Percentiles rank a stretch among this genome's conserved stretches.
phyloP scores from a whole-genome alignment of 306 rosid species.

The Trifolium pratense region DNA sequence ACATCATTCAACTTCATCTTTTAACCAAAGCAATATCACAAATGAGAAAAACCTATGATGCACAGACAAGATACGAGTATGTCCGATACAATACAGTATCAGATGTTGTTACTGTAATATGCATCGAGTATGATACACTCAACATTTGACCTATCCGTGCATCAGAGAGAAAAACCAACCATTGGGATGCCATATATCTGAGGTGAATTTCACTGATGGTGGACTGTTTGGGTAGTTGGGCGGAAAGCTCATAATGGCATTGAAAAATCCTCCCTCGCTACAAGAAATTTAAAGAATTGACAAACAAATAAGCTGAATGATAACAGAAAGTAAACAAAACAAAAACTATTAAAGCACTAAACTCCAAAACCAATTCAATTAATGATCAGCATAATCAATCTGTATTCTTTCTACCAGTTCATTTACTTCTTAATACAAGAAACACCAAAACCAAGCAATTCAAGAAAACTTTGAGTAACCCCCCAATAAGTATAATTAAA shows the following conservation, averaged over 20 bases:
- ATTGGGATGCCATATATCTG: conserved; percentile 95
- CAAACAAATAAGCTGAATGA: conserved; percentile 29
- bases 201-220: conserved; percentile 79
- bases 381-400: background rate
- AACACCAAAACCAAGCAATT: background rate
- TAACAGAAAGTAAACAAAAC: conserved; percentile 5
- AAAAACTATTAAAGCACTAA: conserved; percentile 12
- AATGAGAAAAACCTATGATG: background rate
- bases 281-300: conserved; percentile 34
- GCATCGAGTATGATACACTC: background rate
- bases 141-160: background rate
- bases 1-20: conserved; percentile 19
- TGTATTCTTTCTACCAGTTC: conserved; percentile 15
- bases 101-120: background rate
- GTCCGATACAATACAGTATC: background rate
- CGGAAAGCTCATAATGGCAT: conserved; percentile 94
- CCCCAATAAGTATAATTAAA: conserved; percentile 21
- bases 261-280: conserved; percentile 97
- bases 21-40: conserved; percentile 3
- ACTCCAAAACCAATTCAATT: background rate
- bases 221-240: conserved; percentile 93
- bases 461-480: conserved; percentile 20
- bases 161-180: conserved; percentile 52
- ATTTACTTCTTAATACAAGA: background rate
- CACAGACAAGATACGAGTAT: background rate